Conservation (phyloP, 768 basidiomycete species). For the Trametes cubensis region DNA sequence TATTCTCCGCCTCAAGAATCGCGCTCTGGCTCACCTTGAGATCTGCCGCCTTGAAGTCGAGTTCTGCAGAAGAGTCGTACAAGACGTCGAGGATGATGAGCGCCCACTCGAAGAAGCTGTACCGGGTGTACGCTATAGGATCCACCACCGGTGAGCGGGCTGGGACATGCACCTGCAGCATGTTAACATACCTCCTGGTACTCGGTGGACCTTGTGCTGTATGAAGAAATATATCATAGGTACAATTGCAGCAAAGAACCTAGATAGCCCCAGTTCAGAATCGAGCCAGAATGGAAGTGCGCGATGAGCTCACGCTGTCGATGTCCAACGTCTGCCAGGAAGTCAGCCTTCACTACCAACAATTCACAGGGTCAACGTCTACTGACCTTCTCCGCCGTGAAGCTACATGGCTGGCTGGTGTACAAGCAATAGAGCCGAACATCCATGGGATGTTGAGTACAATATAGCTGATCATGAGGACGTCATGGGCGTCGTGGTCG, state of each 20-base stretch:
- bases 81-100: conserved; percentile 74
- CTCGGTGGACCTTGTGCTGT: conserved; percentile 76
- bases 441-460: conserved; percentile 89
- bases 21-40: conserved; percentile 47
- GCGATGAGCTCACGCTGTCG: conserved; percentile 46
- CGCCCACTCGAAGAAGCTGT: conserved; percentile 87
- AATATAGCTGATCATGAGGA: conserved; percentile 88
- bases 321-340: conserved; percentile 50
- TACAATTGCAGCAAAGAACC: conserved; percentile 70
- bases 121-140: conserved; percentile 75
- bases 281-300: background rate
- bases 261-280: conserved; percentile 32
- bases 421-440: conserved; percentile 65
- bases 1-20: no score
- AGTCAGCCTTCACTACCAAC: background rate
- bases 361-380: background rate
- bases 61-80: conserved; percentile 68
- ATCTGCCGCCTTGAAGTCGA: conserved; percentile 58
- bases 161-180: background rate
- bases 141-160: background rate
- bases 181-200: conserved; percentile 72
- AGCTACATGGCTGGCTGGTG: conserved; percentile 43
- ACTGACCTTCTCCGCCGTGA: conserved; percentile 58
- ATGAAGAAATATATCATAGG: conserved; percentile 85
- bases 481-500: conserved; percentile 81